These are phyloP conservation scores for Stagonosporopsis chrysanthemi DNA, from an alignment of 2,329 filamentous ascomycete genomes.

Conservation along the genomic window DNA sequence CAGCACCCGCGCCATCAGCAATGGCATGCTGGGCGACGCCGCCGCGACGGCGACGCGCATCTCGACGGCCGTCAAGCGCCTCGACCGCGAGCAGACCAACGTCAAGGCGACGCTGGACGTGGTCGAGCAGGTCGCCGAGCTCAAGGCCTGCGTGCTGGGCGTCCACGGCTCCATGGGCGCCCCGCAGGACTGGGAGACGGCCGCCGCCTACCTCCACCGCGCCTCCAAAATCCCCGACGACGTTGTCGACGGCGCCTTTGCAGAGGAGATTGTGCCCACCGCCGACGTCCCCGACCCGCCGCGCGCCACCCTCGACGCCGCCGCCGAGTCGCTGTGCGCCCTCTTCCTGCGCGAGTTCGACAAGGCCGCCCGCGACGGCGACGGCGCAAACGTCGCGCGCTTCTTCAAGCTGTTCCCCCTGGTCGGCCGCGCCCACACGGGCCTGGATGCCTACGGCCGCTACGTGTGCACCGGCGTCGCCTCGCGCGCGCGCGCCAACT, in stretches of 20 bases:
- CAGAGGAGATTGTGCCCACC: conserved; percentile 90
- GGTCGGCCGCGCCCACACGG: conserved; percentile 86
- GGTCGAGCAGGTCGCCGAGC: conserved; percentile 94
- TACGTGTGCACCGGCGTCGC: conserved; percentile 97
- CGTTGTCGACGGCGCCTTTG: conserved; percentile 85
- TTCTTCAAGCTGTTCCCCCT: conserved; percentile 99
- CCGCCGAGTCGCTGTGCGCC: conserved; percentile 86
- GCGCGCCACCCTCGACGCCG: conserved; percentile 82
- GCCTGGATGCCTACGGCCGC: conserved; percentile 90
- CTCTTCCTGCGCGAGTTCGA: conserved; percentile 96
- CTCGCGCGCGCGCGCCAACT: conserved; percentile 77
- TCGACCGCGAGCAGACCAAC: conserved; percentile 89
- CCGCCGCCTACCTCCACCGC: conserved; percentile 85
- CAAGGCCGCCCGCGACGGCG: conserved; percentile 84
- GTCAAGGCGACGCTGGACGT: conserved; percentile 91
- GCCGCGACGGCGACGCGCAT: conserved; percentile 85
- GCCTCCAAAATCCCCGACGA: conserved; percentile 81
- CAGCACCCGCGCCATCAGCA: conserved; percentile 81
- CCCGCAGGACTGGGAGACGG: conserved; percentile 98
- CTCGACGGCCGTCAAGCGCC: conserved; percentile 82
- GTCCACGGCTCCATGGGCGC: conserved; percentile 97
- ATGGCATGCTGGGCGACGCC: conserved; percentile 87
- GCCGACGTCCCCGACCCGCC: conserved; percentile 95
- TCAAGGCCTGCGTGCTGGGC: conserved; percentile 94
- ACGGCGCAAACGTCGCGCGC: conserved; percentile 86